A percentile compares a stretch with the other conserved stretches of the same genome.
Conservation (phyloP, 192 early-diverging fungal genomes). For the Jimgerdemannia lactiflua region DNA sequence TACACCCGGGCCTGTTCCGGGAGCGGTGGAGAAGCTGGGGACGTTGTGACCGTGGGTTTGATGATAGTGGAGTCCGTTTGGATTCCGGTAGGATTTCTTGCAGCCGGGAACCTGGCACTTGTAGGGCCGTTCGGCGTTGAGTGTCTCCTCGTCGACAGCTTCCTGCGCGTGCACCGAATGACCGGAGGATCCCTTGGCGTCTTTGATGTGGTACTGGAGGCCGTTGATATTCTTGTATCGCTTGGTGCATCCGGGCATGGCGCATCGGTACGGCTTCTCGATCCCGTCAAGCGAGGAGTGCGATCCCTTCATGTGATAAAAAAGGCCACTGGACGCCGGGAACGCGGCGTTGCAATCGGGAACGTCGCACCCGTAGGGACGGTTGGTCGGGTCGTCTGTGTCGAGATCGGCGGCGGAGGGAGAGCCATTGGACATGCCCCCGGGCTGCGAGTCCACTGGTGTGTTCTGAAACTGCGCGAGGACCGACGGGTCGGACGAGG, state of each 20-base stretch:
- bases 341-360: slow-evolving; percentile 25
- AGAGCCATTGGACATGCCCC: not conserved
- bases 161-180: slow-evolving; percentile 12
- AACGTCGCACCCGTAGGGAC: slow-evolving; percentile 38
- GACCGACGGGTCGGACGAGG: slow-evolving; percentile 19
- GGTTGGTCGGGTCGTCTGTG: not conserved
- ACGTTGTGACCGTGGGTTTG: slow-evolving; percentile 18
- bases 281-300: slow-evolving; percentile 24
- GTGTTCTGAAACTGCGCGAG: slow-evolving; percentile 24
- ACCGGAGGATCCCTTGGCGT: slow-evolving; percentile 45
- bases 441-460: not conserved
- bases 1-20: too few relatives aligned
- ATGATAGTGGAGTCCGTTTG: slow-evolving; percentile 43
- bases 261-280: slow-evolving; percentile 64
- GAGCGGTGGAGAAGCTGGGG: not conserved
- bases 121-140: slow-evolving; percentile 20
- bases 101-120: slow-evolving; percentile 36
- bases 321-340: slow-evolving; percentile 27
- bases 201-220: slow-evolving; percentile 73
- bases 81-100: slow-evolving; percentile 34
- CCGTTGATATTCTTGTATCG: slow-evolving; percentile 86
- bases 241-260: slow-evolving; percentile 61
- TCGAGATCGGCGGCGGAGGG: not conserved
- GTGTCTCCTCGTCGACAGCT: slow-evolving; percentile 2
- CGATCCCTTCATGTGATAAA: slow-evolving; percentile 36